These are phyloP conservation scores for Aspergillus novoparasiticus DNA, from an alignment of 2,329 filamentous ascomycete species.

Conservation along the genomic window DNA sequence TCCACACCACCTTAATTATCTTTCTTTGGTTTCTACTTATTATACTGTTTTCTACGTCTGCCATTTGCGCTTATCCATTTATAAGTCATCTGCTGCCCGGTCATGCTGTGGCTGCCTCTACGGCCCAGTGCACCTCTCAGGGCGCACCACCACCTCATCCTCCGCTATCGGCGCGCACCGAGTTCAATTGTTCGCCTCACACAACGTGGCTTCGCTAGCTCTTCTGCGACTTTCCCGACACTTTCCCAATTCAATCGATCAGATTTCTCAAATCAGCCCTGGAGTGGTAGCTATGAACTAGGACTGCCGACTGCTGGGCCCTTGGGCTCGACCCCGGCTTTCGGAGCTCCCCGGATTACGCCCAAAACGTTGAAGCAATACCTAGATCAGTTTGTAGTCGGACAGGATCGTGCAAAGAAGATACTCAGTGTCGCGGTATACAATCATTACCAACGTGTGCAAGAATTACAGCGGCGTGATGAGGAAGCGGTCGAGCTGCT, in stretches of 20 bases:
- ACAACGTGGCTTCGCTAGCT: constrained; percentile 28
- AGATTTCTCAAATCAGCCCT: constrained; percentile 66
- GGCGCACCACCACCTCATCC: constrained; percentile 22
- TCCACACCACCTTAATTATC: neutral
- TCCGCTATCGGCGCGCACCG: constrained; percentile 27
- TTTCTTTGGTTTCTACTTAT: neutral
- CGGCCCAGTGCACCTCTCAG: constrained; percentile 26
- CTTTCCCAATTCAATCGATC: constrained; percentile 59
- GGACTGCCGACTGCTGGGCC: constrained; percentile 64
- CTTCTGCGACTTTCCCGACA: constrained; percentile 41
- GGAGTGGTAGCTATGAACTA: constrained; percentile 65
- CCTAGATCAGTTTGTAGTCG: constrained; percentile 94
- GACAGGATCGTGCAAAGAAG: constrained; percentile 90
- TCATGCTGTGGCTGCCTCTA: constrained; percentile 37
- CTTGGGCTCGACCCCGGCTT: constrained; percentile 60
- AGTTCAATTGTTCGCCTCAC: constrained; percentile 8
- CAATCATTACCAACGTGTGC: constrained; percentile 91
- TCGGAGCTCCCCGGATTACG: constrained; percentile 61
- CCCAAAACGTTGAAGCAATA: constrained; percentile 77
- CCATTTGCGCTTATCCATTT: neutral
- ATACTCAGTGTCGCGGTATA: constrained; percentile 90
- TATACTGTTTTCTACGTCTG: neutral
- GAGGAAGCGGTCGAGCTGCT: constrained; percentile 76
- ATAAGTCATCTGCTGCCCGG: constrained; percentile 15
- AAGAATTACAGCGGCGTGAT: constrained; percentile 72